Evolutionary conservation across 208 protist species (phyloP).

Genomic region (Leishmania turanica): DNA sequence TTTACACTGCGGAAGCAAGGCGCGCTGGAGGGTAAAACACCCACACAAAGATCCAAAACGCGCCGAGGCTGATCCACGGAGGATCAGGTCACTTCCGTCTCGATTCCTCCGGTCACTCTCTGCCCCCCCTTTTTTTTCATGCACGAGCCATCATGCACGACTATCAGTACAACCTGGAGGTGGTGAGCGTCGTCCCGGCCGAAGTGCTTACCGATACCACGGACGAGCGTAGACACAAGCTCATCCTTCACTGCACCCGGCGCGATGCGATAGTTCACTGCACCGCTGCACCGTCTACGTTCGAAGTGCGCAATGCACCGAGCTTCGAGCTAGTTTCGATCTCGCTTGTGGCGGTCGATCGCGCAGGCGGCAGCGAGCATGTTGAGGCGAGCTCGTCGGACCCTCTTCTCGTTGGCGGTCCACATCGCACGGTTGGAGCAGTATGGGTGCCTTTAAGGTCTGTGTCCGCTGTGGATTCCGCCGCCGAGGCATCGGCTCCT

Average conservation of each 20-base stretch:
- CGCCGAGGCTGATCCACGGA: not conserved
- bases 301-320: conserved; percentile 28
- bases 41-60: not conserved
- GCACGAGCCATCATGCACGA: not conserved
- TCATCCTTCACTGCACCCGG: conserved; percentile 18
- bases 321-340: conserved; percentile 19
- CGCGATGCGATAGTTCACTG: conserved; percentile 28
- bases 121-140: not conserved
- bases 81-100: no score
- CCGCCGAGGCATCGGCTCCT: not conserved
- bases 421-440: conserved; percentile 25
- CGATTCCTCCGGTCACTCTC: no score
- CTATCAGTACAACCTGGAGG: conserved; percentile 36
- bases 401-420: conserved; percentile 22
- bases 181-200: conserved; percentile 28
- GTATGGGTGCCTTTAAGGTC: conserved; percentile 22
- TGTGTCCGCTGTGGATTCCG: not conserved
- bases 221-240: not conserved
- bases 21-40: not conserved
- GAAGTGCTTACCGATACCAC: not conserved
- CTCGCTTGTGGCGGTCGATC: conserved; percentile 4
- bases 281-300: conserved; percentile 10
- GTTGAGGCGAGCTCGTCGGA: conserved; percentile 2
- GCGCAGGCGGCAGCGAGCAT: not conserved
- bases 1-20: not conserved